Percentiles rank a stretch among this genome's conserved stretches.
phyloP scores from a whole-genome alignment of 257 asterid genomes.

The Haberlea rhodopensis region DNA sequence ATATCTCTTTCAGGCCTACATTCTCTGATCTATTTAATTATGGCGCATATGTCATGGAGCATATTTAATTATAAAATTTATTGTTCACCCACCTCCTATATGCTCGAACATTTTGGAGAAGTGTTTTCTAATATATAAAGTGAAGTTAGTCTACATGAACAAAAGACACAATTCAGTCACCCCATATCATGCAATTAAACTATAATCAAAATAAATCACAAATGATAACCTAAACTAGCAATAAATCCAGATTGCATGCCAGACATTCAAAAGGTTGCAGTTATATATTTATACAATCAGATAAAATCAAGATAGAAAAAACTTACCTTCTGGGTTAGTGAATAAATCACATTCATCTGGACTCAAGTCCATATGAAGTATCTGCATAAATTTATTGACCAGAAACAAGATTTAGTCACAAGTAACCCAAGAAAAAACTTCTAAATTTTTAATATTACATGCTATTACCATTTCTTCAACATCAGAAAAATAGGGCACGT shows the following conservation, averaged over 20 bases:
- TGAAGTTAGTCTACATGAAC: not conserved
- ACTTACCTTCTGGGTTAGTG: slow-evolving; percentile 56
- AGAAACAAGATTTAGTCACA: slow-evolving; percentile 24
- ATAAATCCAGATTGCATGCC: not conserved
- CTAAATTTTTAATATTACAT: slow-evolving; percentile 23
- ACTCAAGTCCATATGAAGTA: slow-evolving; percentile 77
- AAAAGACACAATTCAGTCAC: not conserved
- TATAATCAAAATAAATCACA: too few species aligned
- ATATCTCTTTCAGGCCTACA: too few species aligned
- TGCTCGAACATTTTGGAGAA: too few species aligned
- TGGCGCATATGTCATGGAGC: too few species aligned
- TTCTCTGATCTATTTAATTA: too few species aligned
- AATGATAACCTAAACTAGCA: too few species aligned
- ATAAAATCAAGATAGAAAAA: slow-evolving; percentile 19
- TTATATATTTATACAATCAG: slow-evolving; percentile 2
- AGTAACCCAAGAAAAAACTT: slow-evolving; percentile 14
- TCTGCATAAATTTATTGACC: slow-evolving; percentile 46
- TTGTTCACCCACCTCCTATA: too few species aligned
- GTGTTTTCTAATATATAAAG: too few species aligned
- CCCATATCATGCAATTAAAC: too few species aligned
- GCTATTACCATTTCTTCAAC: slow-evolving; percentile 76
- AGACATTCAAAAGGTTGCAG: not conserved
- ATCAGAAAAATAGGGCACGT: slow-evolving; percentile 69
- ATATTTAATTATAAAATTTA: too few species aligned
- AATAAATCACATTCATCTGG: slow-evolving; percentile 47